Percentiles rank a stretch among this genome's conserved stretches.
Conservation (phyloP, 805 yeast species). For the Phaffomyces thermotolerans region DNA sequence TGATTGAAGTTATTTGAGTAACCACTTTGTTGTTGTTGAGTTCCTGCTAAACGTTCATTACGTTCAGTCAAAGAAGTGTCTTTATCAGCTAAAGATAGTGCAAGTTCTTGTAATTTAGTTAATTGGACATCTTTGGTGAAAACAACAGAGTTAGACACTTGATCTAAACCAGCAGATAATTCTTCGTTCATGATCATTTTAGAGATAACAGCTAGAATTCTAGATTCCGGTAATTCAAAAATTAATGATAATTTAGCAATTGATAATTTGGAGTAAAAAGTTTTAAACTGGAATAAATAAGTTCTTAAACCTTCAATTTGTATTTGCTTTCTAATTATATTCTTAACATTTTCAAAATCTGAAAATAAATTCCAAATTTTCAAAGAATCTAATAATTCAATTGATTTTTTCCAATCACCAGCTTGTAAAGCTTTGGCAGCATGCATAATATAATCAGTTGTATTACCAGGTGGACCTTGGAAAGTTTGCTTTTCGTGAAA, state of each 20-base stretch:
- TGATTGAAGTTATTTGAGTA: slow-evolving; percentile 13
- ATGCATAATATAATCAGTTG: slow-evolving; percentile 86
- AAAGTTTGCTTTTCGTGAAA: slow-evolving; percentile 90
- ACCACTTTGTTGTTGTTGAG: slow-evolving; percentile 35
- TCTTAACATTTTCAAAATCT: slow-evolving; percentile 56
- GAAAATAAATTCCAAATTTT: slow-evolving; percentile 83
- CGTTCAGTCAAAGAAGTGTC: slow-evolving; percentile 71
- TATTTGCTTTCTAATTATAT: slow-evolving; percentile 68
- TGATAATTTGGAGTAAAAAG: slow-evolving; percentile 69
- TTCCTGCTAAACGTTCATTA: slow-evolving; percentile 76
- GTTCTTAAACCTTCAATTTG: slow-evolving; percentile 90
- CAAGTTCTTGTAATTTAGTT: slow-evolving; percentile 80
- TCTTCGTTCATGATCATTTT: slow-evolving; percentile 76
- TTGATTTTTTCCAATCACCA: slow-evolving; percentile 84
- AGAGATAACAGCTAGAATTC: slow-evolving; percentile 57
- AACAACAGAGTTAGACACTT: slow-evolving; percentile 51
- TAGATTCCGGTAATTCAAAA: slow-evolving; percentile 54
- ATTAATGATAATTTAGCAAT: slow-evolving; percentile 53
- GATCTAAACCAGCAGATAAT: slow-evolving; percentile 67
- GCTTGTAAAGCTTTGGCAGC: slow-evolving; percentile 83
- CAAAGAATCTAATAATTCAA: slow-evolving; percentile 63
- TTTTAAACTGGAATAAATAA: slow-evolving; percentile 79
- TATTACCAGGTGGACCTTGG: slow-evolving; percentile 96
- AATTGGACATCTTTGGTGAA: slow-evolving; percentile 75
- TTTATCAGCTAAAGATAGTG: slow-evolving; percentile 77